These are phyloP conservation scores for Penicillium sp. DNA, from an alignment of 2,329 filamentous ascomycete genomes.

Conservation along the genomic window DNA sequence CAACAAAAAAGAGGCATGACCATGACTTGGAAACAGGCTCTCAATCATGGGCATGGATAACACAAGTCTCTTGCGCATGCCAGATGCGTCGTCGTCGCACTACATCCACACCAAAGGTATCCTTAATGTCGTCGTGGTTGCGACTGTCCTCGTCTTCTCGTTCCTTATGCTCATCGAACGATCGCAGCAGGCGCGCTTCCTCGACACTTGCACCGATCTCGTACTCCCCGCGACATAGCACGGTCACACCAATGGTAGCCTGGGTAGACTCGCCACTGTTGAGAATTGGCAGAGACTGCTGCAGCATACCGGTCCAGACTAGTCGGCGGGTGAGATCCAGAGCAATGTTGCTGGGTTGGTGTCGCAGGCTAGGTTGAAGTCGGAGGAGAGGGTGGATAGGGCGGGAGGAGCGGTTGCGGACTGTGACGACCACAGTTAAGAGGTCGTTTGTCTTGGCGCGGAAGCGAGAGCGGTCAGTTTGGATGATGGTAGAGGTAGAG, in stretches of 20 bases:
- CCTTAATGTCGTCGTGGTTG: constrained; percentile 32
- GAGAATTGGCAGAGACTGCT: constrained; percentile 64
- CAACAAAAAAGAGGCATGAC: constrained; percentile 2
- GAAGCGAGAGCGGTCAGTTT: constrained; percentile 46
- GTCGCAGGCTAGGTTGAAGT: constrained; percentile 68
- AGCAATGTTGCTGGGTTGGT: constrained; percentile 65
- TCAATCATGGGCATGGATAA: constrained; percentile 36
- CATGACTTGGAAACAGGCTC: constrained; percentile 10
- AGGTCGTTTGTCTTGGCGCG: constrained; percentile 56
- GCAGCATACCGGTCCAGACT: constrained; percentile 77
- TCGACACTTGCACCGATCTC: constrained; percentile 77
- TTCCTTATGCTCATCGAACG: constrained; percentile 14
- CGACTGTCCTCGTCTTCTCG: constrained; percentile 9
- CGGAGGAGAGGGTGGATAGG: constrained; percentile 68
- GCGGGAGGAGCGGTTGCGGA: constrained; percentile 67
- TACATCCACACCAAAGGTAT: constrained; percentile 38
- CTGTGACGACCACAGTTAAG: constrained; percentile 61
- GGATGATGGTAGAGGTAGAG: constrained; percentile 24
- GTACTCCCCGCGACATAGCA: constrained; percentile 74
- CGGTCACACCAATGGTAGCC: constrained; percentile 64
- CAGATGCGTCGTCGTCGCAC: constrained; percentile 42
- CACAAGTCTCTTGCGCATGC: constrained; percentile 44
- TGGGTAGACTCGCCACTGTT: constrained; percentile 55
- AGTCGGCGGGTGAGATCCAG: constrained; percentile 78
- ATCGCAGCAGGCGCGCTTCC: constrained; percentile 58